Evolutionary conservation across 2,329 filamentous ascomycete genomes (phyloP).

Genomic region (Botrytis medusae): DNA sequence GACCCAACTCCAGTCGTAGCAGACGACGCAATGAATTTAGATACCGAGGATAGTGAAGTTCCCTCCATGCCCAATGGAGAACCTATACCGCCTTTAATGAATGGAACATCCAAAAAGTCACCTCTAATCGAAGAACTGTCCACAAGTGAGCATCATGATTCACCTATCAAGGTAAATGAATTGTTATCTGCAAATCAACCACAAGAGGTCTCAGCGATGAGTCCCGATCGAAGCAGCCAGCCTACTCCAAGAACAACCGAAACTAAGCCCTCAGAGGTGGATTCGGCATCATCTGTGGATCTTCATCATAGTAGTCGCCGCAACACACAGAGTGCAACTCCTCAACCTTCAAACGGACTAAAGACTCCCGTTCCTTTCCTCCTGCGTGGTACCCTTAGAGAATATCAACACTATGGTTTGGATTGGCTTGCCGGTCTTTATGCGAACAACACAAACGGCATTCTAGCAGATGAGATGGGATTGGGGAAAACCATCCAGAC

Average conservation of each 20-base stretch:
- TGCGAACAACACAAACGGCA: conserved; percentile 89
- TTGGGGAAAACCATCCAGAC: conserved; percentile 98
- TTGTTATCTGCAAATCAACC: background rate
- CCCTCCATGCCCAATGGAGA: conserved; percentile 35
- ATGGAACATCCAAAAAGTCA: conserved; percentile 2
- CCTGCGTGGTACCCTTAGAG: conserved; percentile 82
- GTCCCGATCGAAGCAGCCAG: conserved; percentile 41
- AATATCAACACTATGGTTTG: conserved; percentile 95
- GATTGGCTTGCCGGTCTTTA: conserved; percentile 97
- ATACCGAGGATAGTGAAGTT: conserved; percentile 36
- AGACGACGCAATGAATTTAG: conserved; percentile 18
- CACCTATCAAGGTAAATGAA: background rate
- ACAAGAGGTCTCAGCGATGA: conserved; percentile 30
- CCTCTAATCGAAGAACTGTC: conserved; percentile 16
- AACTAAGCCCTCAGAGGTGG: conserved; percentile 38
- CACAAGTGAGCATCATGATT: conserved; percentile 9
- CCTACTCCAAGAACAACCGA: conserved; percentile 42
- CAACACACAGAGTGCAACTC: conserved; percentile 43
- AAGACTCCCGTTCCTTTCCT: conserved; percentile 79
- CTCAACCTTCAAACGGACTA: conserved; percentile 42
- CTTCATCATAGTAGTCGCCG: conserved; percentile 36
- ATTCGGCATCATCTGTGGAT: conserved; percentile 41
- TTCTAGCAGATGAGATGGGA: conserved; percentile 97
- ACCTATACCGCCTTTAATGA: conserved; percentile 4
- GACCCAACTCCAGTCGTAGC: background rate